Percentiles rank a stretch among this genome's conserved stretches.
phyloP scores from a whole-genome alignment of 2,329 filamentous ascomycete species.

The Penicillium sp. region DNA sequence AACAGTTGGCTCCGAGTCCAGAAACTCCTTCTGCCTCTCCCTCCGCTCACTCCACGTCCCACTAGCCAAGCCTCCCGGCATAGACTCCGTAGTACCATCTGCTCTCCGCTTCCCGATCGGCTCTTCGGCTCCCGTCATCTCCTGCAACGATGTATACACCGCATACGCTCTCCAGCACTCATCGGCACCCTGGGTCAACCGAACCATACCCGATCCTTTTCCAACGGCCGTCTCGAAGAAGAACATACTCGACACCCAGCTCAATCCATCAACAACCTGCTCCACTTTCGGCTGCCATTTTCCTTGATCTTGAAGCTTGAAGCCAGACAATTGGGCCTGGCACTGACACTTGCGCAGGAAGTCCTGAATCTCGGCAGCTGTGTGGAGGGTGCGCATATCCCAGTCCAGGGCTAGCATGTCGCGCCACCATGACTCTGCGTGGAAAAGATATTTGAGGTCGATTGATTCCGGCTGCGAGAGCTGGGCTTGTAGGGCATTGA shows the following conservation, averaged over 20 bases:
- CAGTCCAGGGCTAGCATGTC: conserved; percentile 43
- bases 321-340: conserved; percentile 26
- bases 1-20: conserved; percentile 39
- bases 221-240: conserved; percentile 41
- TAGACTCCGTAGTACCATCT: conserved; percentile 35
- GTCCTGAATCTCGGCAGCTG: conserved; percentile 29
- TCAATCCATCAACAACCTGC: conserved; percentile 30
- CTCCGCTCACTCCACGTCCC: conserved; percentile 42
- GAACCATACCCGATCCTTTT: conserved; percentile 37
- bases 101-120: conserved; percentile 32
- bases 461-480: conserved; percentile 19
- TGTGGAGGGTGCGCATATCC: conserved; percentile 40
- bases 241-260: conserved; percentile 42
- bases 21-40: conserved; percentile 32
- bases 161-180: conserved; percentile 41
- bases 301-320: conserved; percentile 35
- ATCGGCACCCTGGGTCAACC: conserved; percentile 30
- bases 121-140: conserved; percentile 37
- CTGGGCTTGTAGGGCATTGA: conserved; percentile 27
- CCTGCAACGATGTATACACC: conserved; percentile 41
- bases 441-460: conserved; percentile 30
- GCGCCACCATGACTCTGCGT: conserved; percentile 43
- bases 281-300: conserved; percentile 32
- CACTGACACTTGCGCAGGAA: conserved; percentile 32
- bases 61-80: conserved; percentile 31